A percentile compares a stretch with the other conserved stretches of the same genome.
phyloP scores from a whole-genome alignment of 2,329 filamentous ascomycete genomes.

The Hypoxylon sp. region DNA sequence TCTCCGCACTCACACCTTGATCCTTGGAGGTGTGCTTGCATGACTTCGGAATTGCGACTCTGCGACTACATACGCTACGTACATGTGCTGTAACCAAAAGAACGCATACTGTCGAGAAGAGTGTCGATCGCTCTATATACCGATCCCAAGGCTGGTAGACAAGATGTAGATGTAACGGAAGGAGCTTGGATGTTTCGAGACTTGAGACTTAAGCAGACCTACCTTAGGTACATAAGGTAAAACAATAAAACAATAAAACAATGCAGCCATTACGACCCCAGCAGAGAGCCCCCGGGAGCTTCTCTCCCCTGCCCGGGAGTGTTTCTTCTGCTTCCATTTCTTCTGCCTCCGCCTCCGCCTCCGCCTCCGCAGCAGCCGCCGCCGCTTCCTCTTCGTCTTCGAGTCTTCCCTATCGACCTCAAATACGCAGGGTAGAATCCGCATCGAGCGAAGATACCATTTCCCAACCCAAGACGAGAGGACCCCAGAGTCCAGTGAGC shows the following conservation, averaged over 20 bases:
- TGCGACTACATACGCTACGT: slow-evolving; percentile 1
- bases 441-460: slow-evolving; percentile 61
- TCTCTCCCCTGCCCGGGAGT: slow-evolving; percentile 62
- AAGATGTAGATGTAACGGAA: slow-evolving; percentile 47
- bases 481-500: slow-evolving; percentile 50
- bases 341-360: slow-evolving; percentile 44
- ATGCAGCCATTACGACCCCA: slow-evolving; percentile 50
- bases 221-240: too few species aligned
- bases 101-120: slow-evolving; percentile 18
- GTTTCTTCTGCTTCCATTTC: slow-evolving; percentile 36
- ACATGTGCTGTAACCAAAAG: slow-evolving; percentile 14
- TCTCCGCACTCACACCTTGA: slow-evolving; percentile 10
- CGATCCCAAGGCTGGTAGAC: slow-evolving; percentile 23
- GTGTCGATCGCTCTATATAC: slow-evolving; percentile 21
- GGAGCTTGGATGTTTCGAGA: slow-evolving; percentile 36
- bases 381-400: slow-evolving; percentile 40
- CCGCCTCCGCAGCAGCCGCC: slow-evolving; percentile 50
- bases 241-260: too few species aligned
- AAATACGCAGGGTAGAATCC: slow-evolving; percentile 59
- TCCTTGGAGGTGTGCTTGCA: neutral
- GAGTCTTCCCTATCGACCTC: slow-evolving; percentile 50
- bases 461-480: slow-evolving; percentile 61
- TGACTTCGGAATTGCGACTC: too few species aligned
- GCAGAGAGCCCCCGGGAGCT: slow-evolving; percentile 59
- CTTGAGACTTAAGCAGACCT: too few species aligned